Conservation (phyloP, 202 grass and related monocot species). For the Setaria italica region DNA sequence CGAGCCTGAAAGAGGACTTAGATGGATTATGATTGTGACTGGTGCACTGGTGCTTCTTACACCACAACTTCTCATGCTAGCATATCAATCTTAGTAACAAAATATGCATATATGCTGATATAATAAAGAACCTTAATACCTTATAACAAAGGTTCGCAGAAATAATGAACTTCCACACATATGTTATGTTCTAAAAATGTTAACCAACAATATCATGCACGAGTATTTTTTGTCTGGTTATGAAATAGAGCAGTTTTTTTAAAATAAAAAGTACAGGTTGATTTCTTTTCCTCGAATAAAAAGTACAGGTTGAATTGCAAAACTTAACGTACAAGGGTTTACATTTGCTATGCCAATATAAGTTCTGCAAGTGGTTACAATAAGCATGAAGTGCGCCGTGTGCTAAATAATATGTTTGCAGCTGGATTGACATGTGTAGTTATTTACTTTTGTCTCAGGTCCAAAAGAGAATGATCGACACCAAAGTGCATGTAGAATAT, state of each 20-base stretch:
- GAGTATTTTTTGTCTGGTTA: neutral
- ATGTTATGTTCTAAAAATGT: neutral
- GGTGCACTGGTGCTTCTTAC: neutral
- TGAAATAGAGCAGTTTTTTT: slow-evolving; percentile 8
- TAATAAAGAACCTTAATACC: neutral
- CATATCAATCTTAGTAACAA: slow-evolving; percentile 19
- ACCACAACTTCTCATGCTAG: neutral
- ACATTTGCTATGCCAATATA: neutral
- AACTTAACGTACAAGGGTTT: too few species aligned
- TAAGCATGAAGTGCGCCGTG: neutral
- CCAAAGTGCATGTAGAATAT: slow-evolving; percentile 2
- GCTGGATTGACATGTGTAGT: slow-evolving; percentile 7
- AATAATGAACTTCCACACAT: neutral
- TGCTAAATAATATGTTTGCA: slow-evolving; percentile 25
- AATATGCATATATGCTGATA: slow-evolving; percentile 9
- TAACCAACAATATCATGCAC: neutral
- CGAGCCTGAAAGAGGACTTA: slow-evolving; percentile 66
- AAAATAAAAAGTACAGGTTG: slow-evolving; percentile 2
- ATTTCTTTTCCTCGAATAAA: too few species aligned
- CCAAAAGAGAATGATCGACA: neutral
- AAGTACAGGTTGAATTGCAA: too few species aligned
- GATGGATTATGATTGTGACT: slow-evolving; percentile 25
- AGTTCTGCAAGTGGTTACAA: neutral
- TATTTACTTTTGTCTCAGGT: slow-evolving; percentile 23
- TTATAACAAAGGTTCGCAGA: neutral